Conservation (phyloP, 1,139 yeast genomes). For the Suzukiozyma palmioleophila region DNA sequence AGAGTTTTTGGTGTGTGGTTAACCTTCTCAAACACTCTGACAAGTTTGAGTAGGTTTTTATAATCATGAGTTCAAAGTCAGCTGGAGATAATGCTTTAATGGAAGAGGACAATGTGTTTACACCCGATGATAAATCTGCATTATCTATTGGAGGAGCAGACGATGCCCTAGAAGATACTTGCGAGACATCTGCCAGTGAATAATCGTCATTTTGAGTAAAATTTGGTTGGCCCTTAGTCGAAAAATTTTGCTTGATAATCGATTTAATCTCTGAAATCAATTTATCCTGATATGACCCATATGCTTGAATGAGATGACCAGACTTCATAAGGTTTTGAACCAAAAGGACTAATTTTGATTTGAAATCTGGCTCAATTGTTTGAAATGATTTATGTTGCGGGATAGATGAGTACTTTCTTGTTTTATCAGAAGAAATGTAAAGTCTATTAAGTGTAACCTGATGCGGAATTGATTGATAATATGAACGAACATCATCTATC, state of each 20-base stretch:
- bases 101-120: constrained; percentile 37
- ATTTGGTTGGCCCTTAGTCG: constrained; percentile 22
- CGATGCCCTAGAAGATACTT: constrained; percentile 27
- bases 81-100: constrained; percentile 62
- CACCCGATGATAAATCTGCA: constrained; percentile 4
- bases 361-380: constrained; percentile 29
- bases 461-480: constrained; percentile 46
- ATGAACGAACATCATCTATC: constrained; percentile 55
- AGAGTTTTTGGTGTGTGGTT: constrained; percentile 71
- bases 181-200: constrained; percentile 17
- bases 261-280: constrained; percentile 67
- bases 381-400: constrained; percentile 27
- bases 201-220: constrained; percentile 6
- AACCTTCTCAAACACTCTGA: constrained; percentile 73
- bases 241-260: constrained; percentile 63
- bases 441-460: constrained; percentile 53
- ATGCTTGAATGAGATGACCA: constrained; percentile 61
- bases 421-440: constrained; percentile 23
- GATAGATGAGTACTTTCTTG: constrained; percentile 15
- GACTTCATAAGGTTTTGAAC: constrained; percentile 59
- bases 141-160: constrained; percentile 21
- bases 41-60: constrained; percentile 55
- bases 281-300: constrained; percentile 61
- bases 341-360: constrained; percentile 37
- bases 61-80: constrained; percentile 72